phyloP scores from a whole-genome alignment of 1,284 basidiomycete species.

The Phellinidium pouzarii region DNA sequence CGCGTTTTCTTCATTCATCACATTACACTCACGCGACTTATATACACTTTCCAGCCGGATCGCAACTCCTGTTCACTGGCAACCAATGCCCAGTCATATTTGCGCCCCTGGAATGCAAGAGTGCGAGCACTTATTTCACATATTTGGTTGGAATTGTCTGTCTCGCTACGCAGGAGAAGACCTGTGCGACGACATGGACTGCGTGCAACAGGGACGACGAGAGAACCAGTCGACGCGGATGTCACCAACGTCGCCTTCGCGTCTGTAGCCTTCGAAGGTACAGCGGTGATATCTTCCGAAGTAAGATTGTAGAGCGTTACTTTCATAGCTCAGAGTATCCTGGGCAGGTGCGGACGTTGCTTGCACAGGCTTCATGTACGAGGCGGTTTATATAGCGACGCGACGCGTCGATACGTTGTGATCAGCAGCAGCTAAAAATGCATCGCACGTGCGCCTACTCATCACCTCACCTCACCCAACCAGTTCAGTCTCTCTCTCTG shows the following conservation, averaged over 20 bases:
- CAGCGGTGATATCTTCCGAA: neutral
- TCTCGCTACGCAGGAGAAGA: neutral
- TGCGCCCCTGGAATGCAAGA: neutral
- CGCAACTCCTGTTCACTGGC: conserved; percentile 1
- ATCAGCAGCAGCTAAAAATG: too few relatives aligned
- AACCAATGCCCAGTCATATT: conserved; percentile 8
- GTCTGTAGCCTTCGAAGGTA: neutral
- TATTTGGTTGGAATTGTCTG: neutral
- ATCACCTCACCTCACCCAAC: too few relatives aligned
- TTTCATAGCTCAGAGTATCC: neutral
- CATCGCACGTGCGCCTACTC: too few relatives aligned
- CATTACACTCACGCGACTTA: conserved; percentile 4
- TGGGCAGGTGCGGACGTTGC: neutral
- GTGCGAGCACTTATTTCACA: conserved; percentile 2
- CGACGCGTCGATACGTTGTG: too few relatives aligned
- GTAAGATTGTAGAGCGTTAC: conserved; percentile 10
- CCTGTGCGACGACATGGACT: neutral
- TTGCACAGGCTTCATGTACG: too few relatives aligned
- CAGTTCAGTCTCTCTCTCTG: too few relatives aligned
- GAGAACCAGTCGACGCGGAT: neutral
- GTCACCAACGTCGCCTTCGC: conserved; percentile 6
- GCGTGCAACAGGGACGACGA: neutral
- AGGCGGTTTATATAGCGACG: too few relatives aligned
- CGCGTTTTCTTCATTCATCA: neutral
- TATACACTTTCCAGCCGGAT: conserved; percentile 11